Evolutionary conservation across 1,139 yeast genomes (phyloP).

Genomic region (Sugiyamaella castrensis): DNA sequence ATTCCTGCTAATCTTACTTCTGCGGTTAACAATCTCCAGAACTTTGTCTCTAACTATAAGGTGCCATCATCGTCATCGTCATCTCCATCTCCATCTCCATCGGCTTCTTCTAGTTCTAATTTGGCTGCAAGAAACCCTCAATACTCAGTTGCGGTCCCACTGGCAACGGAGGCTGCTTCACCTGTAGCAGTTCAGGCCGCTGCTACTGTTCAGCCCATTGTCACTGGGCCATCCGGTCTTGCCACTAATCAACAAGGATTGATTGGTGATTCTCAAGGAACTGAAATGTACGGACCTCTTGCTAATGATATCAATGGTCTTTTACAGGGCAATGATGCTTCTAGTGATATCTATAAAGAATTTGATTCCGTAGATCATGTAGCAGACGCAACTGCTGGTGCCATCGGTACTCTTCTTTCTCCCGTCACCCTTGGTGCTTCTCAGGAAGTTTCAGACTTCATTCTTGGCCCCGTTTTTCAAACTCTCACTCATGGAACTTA

Average conservation of each 20-base stretch:
- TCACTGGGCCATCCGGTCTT: neutral
- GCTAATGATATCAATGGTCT: conserved; percentile 11
- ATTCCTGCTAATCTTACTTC: conserved; percentile 8
- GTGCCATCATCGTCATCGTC: conserved; percentile 1
- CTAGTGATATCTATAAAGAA: conserved; percentile 10
- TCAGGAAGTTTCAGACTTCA: conserved; percentile 16
- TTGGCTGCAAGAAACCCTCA: too few relatives aligned
- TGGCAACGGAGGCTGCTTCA: too few relatives aligned
- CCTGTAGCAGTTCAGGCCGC: too few relatives aligned
- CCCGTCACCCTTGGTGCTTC: conserved; percentile 12
- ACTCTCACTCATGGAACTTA: conserved; percentile 19
- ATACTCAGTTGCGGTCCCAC: too few relatives aligned
- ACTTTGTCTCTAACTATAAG: conserved; percentile 5
- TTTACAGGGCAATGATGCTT: conserved; percentile 10
- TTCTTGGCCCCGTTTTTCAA: conserved; percentile 21
- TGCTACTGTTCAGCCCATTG: neutral
- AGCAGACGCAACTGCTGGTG: conserved; percentile 10
- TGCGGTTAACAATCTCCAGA: conserved; percentile 1
- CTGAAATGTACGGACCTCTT: conserved; percentile 13
- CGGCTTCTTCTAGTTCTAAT: neutral
- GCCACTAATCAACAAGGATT: conserved; percentile 5
- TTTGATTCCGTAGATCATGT: conserved; percentile 14
- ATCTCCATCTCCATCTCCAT: neutral
- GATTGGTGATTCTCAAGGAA: conserved; percentile 12
- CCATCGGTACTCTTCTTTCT: conserved; percentile 8